phyloP scores from a whole-genome alignment of 495 filamentous ascomycete species.

The Hypoxylon fuscum region DNA sequence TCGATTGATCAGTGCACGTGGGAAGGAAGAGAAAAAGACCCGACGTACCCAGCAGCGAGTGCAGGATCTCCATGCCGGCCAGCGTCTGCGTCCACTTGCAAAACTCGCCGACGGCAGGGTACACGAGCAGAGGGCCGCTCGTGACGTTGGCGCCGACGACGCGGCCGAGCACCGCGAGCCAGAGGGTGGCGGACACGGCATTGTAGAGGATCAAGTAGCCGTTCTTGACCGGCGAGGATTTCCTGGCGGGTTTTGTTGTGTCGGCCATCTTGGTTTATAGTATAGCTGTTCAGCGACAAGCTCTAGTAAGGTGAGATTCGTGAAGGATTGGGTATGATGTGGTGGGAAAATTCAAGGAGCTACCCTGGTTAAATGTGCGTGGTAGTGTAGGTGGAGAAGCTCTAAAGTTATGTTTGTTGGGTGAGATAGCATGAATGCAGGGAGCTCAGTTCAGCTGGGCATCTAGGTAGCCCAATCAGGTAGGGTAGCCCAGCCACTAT shows the following conservation, averaged over 20 bases:
- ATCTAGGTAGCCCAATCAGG: too few species aligned
- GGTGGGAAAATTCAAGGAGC: conserved; percentile 11
- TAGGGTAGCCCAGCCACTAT: too few species aligned
- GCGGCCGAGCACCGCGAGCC: conserved; percentile 75
- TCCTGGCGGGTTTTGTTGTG: conserved; percentile 35
- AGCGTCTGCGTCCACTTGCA: conserved; percentile 82
- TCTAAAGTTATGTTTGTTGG: background rate
- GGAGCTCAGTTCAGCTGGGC: too few species aligned
- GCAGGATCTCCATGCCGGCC: conserved; percentile 82
- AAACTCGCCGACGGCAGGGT: conserved; percentile 67
- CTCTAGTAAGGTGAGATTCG: background rate
- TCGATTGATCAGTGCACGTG: too few species aligned
- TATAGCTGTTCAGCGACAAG: conserved; percentile 3
- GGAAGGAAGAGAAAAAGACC: background rate
- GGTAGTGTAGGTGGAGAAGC: conserved; percentile 4
- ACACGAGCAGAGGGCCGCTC: conserved; percentile 42
- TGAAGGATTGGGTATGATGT: background rate
- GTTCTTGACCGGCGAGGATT: conserved; percentile 53
- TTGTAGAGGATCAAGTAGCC: conserved; percentile 88
- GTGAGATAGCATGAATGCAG: background rate
- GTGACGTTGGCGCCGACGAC: conserved; percentile 48
- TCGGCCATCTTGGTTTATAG: conserved; percentile 38
- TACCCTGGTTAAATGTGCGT: conserved; percentile 7
- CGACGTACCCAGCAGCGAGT: conserved; percentile 70
- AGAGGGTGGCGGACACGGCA: conserved; percentile 73